Conservation (phyloP, 2,329 filamentous ascomycete genomes). For the Talaromyces amestolkiae region DNA sequence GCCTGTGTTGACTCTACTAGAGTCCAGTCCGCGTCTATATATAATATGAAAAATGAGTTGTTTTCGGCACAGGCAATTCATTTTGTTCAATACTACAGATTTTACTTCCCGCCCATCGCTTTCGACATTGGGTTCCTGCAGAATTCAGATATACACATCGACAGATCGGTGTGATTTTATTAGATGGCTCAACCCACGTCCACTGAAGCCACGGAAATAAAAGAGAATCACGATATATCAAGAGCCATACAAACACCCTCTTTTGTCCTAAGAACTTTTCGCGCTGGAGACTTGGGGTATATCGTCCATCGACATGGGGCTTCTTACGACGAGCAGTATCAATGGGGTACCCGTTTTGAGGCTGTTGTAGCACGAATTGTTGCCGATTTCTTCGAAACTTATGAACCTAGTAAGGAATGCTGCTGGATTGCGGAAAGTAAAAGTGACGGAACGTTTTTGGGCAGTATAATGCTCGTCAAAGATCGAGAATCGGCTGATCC, state of each 20-base stretch:
- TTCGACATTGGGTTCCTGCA: background rate
- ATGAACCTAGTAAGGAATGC: constrained; percentile 24
- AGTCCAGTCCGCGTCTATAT: background rate
- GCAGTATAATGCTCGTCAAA: constrained; percentile 28
- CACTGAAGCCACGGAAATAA: background rate
- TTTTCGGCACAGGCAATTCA: background rate
- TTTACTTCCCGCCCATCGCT: background rate
- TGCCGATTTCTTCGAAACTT: constrained; percentile 25
- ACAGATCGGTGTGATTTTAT: background rate
- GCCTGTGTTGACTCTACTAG: background rate
- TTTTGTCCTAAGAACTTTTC: constrained; percentile 22
- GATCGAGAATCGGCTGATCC: constrained; percentile 20
- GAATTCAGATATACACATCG: background rate
- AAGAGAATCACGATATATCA: background rate
- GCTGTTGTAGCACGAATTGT: constrained; percentile 23
- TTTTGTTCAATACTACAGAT: background rate
- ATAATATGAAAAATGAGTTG: background rate
- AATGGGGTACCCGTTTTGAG: constrained; percentile 25
- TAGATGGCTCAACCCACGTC: background rate
- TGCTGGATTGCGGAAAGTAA: constrained; percentile 30
- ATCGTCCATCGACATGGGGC: constrained; percentile 26
- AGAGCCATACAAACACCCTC: background rate
- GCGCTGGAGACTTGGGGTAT: constrained; percentile 27
- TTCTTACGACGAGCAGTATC: constrained; percentile 25
- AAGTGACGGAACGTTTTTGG: constrained; percentile 21